Evolutionary conservation across 2,329 filamentous ascomycete species (phyloP), one percentile per base, ranked within the genome.

Genomic region (Aspergillus sp.): DNA sequence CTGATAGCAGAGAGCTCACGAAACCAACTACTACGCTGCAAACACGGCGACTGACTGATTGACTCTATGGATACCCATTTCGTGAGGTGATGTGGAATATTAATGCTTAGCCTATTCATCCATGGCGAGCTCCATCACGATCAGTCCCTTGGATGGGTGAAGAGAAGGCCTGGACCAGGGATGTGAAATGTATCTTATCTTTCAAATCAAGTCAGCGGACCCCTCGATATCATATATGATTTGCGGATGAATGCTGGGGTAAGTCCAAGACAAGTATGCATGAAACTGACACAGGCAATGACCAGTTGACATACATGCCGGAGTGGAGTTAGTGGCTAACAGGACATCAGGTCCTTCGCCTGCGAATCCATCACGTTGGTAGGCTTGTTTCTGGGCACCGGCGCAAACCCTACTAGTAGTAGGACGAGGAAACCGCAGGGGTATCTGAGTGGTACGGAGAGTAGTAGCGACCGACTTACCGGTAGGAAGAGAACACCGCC

Each of bases 41-140:
- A 19, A 48, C 58, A 58, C 38, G 30, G 21, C 43, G 53, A 62
- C 55, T 53, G 21, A 21, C 55, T 53, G 28, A 21, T 48, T 15
- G 47, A 55, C 48, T 7, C 43, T 15, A 23, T 39, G 19, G 43
- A 23, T 53, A 54, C 52, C 61, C 63, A 64, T 66, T 50, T 45
- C 53, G 45, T 57, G 51, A 55, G 13, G 54, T 12, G 57, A 60
- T 64, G 61, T 41, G 19, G 52, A 2, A 63, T 66, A 66, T 69
- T 65, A 70, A 45, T 65, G 62, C 55, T 63, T 60, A 57, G 63
- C 61, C 57, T 63, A 53, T 64, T 55, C 61, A 63, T 63, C 61
- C 69, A 71, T 68, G 59, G 65, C 67, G 66, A 65, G 67, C 55
- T 65, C 67, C 63, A 64, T 65, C 63, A 66, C 60, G 30, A 60